Conservation (phyloP, 1,139 yeast genomes). For the Diutina rugosa region DNA sequence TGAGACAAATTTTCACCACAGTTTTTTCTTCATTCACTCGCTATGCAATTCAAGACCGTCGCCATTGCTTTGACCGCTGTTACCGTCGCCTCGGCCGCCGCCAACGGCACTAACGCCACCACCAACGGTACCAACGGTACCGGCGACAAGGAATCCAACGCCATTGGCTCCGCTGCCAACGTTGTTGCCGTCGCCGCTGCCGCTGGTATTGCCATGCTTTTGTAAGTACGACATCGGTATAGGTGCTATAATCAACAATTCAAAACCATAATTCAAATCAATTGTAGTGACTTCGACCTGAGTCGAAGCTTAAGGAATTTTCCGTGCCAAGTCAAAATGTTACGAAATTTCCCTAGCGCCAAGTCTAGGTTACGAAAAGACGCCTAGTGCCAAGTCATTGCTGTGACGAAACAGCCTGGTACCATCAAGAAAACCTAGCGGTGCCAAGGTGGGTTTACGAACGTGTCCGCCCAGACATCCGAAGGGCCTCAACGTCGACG, state of each 20-base stretch:
- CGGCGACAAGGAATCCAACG: background rate
- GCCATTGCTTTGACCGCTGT: constrained; percentile 32
- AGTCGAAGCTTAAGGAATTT: background rate
- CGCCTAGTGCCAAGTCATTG: too few species aligned
- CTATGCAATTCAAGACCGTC: constrained; percentile 34
- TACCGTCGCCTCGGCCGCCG: constrained; percentile 26
- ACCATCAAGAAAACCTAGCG: background rate
- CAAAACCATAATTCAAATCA: background rate
- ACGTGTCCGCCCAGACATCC: too few species aligned
- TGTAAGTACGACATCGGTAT: background rate
- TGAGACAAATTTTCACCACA: background rate
- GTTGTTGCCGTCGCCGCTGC: constrained; percentile 2
- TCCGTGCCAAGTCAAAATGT: too few species aligned
- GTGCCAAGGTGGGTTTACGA: too few species aligned
- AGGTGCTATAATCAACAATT: background rate
- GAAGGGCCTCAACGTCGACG: too few species aligned
- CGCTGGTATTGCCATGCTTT: constrained; percentile 1
- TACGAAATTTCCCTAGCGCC: too few species aligned
- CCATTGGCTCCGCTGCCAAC: background rate
- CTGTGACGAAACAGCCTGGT: too few species aligned
- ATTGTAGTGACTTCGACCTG: background rate
- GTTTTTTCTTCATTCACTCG: background rate
- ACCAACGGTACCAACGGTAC: constrained; percentile 21
- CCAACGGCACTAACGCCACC: background rate
- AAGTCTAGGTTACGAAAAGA: too few species aligned